These are phyloP conservation scores for Saturnispora quitensis DNA, from an alignment of 805 yeast species.

Conservation along the genomic window DNA sequence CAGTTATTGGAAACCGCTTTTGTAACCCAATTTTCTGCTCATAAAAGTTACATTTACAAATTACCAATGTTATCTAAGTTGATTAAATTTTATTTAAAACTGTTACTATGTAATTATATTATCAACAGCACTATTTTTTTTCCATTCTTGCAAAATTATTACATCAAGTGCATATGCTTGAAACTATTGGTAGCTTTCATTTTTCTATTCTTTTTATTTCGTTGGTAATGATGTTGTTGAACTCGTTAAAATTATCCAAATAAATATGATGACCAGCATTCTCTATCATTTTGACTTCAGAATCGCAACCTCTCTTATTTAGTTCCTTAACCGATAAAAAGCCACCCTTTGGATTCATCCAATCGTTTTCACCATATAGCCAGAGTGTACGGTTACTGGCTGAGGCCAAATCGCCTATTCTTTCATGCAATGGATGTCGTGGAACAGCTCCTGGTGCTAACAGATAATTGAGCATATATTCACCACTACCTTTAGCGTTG, in stretches of 20 bases:
- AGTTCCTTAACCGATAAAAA: slow-evolving; percentile 30
- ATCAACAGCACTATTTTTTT: background rate
- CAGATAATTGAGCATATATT: slow-evolving; percentile 75
- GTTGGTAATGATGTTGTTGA: slow-evolving; percentile 40
- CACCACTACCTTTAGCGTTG: slow-evolving; percentile 85
- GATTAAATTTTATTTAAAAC: background rate
- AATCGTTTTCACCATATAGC: slow-evolving; percentile 75
- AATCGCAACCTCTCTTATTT: slow-evolving; percentile 19
- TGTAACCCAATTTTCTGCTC: background rate
- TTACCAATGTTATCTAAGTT: background rate
- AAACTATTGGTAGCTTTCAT: background rate
- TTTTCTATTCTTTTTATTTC: slow-evolving; percentile 38
- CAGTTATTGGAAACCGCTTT: too few relatives aligned
- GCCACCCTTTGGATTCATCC: slow-evolving; percentile 53
- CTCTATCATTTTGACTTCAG: slow-evolving; percentile 29
- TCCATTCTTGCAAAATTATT: background rate
- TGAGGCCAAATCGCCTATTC: slow-evolving; percentile 33
- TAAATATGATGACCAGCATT: slow-evolving; percentile 75
- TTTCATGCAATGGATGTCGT: slow-evolving; percentile 54
- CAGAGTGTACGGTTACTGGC: slow-evolving; percentile 40
- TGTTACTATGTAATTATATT: background rate
- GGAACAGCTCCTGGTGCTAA: slow-evolving; percentile 91
- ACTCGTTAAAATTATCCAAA: slow-evolving; percentile 50
- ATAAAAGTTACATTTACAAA: background rate
- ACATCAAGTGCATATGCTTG: background rate